A percentile compares a stretch with the other conserved stretches of the same genome.
These are phyloP conservation scores for Tuber calosporum DNA, from an alignment of 495 filamentous ascomycete species.

Conservation along the genomic window DNA sequence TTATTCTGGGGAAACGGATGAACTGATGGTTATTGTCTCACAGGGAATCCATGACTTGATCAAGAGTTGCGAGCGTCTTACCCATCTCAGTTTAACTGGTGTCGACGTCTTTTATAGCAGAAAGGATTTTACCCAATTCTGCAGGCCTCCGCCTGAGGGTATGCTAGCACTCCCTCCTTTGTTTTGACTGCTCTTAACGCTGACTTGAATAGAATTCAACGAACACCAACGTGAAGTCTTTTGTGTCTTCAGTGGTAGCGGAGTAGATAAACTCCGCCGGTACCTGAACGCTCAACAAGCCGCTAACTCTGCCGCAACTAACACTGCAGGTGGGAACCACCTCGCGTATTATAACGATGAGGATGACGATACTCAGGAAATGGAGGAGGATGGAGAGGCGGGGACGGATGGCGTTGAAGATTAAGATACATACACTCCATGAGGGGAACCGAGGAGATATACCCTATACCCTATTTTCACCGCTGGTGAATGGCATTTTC, in stretches of 20 bases:
- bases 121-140: constrained; percentile 70
- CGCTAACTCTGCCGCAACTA: neutral
- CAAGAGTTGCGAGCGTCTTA: constrained; percentile 83
- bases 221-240: constrained; percentile 86
- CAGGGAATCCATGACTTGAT: constrained; percentile 87
- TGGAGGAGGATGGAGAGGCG: constrained; percentile 33
- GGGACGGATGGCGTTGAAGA: constrained; percentile 27
- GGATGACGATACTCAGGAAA: constrained; percentile 31
- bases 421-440: neutral
- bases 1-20: constrained; percentile 9
- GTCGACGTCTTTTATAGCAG: constrained; percentile 72
- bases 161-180: constrained; percentile 21
- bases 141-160: constrained; percentile 75
- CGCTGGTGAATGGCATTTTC: neutral
- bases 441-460: neutral
- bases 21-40: constrained; percentile 15
- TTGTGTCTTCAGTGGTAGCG: constrained; percentile 90
- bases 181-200: constrained; percentile 14
- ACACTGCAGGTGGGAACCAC: constrained; percentile 12
- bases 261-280: constrained; percentile 67
- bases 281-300: constrained; percentile 57
- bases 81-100: constrained; percentile 93
- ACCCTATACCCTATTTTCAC: neutral
- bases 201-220: constrained; percentile 69
- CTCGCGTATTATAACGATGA: constrained; percentile 27